A percentile compares a stretch with the other conserved stretches of the same genome.
Evolutionary conservation across 108 stramenopile species (phyloP).

Genomic region (Ochromonas danica): DNA sequence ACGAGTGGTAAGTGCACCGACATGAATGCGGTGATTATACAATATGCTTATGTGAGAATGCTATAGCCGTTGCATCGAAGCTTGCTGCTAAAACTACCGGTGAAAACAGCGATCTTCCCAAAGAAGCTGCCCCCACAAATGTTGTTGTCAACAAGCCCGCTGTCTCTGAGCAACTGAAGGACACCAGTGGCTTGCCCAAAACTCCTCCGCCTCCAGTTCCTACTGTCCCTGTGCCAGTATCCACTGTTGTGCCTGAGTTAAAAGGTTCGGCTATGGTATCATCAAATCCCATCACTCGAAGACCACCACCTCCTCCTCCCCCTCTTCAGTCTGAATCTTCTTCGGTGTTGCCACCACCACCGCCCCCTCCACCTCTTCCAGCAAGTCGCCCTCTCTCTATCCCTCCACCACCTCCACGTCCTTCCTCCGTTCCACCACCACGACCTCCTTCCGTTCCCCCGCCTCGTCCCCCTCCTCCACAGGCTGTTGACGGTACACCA

Average conservation of each 20-base stretch:
- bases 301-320: not conserved
- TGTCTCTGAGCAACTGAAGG: too few species aligned
- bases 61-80: too few species aligned
- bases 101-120: not conserved
- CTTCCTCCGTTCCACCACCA: not conserved
- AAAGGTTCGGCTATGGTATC: not conserved
- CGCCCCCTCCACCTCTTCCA: not conserved
- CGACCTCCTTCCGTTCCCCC: not conserved
- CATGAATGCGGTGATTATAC: too few species aligned
- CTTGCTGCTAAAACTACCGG: too few species aligned
- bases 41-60: too few species aligned
- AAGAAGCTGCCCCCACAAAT: not conserved
- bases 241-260: not conserved
- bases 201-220: conserved; percentile 30
- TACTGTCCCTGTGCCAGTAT: not conserved
- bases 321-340: not conserved
- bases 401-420: conserved; percentile 26
- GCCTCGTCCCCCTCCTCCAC: not conserved
- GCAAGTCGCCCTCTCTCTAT: not conserved
- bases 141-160: not conserved
- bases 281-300: not conserved
- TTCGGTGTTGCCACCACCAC: not conserved
- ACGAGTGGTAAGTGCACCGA: not conserved
- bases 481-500: too few species aligned
- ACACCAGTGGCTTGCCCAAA: too few species aligned